phyloP scores from a whole-genome alignment of 345 rosid genomes.

The Leavenworthia alabamica region DNA sequence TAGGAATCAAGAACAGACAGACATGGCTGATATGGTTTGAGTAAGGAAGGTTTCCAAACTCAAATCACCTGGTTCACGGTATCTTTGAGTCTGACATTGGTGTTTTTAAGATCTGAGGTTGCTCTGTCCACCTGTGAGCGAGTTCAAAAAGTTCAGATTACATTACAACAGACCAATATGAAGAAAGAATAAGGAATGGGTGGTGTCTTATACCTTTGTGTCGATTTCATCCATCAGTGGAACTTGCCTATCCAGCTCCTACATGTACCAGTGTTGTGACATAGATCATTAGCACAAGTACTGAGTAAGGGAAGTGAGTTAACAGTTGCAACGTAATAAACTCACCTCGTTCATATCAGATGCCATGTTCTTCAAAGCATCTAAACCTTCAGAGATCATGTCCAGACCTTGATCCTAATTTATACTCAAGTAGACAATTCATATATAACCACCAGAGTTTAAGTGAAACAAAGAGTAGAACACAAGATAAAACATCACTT shows the following conservation, averaged over 20 bases:
- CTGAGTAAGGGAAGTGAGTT: slow-evolving; percentile 1
- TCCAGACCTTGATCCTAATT: slow-evolving; percentile 93
- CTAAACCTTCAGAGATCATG: slow-evolving; percentile 90
- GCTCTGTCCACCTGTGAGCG: slow-evolving; percentile 80
- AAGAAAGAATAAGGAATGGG: neutral
- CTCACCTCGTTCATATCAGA: slow-evolving; percentile 94
- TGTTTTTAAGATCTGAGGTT: slow-evolving; percentile 86
- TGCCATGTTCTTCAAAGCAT: slow-evolving; percentile 94
- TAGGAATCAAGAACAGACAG: slow-evolving; percentile 7
- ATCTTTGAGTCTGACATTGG: slow-evolving; percentile 90
- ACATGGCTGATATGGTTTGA: neutral
- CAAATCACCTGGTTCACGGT: slow-evolving; percentile 83
- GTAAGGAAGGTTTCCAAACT: slow-evolving; percentile 10
- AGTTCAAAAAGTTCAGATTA: slow-evolving; percentile 4
- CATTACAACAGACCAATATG: neutral
- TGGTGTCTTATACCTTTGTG: slow-evolving; percentile 49
- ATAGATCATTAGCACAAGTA: slow-evolving; percentile 14
- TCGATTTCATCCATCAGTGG: slow-evolving; percentile 99
- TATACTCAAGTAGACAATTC: slow-evolving; percentile 9
- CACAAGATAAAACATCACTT: slow-evolving; percentile 22
- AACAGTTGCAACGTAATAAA: neutral
- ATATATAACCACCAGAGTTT: neutral
- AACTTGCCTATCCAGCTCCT: slow-evolving; percentile 96
- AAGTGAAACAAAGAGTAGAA: neutral
- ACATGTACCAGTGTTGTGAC: slow-evolving; percentile 25